These are phyloP conservation scores for Verticillium nonalfalfae DNA, from an alignment of 2,329 filamentous ascomycete species.

Conservation along the genomic window DNA sequence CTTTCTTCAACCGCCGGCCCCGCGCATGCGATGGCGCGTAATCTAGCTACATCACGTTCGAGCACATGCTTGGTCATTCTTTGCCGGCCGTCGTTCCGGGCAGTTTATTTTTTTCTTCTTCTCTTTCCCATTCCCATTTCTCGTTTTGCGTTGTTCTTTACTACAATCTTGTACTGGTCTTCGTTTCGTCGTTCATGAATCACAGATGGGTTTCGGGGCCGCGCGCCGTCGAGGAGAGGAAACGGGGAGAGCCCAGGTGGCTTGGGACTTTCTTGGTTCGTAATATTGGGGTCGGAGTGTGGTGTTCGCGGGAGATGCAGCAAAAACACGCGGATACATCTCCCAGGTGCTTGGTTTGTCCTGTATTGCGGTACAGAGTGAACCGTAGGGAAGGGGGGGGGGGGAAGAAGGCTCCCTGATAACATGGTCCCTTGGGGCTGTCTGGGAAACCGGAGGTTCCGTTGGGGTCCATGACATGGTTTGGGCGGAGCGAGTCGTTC, in stretches of 20 bases:
- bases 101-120: neutral
- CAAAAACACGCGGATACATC: neutral
- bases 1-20: slow-evolving; percentile 1
- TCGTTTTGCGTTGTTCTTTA: slow-evolving; percentile 20
- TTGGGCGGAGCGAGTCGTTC: slow-evolving; percentile 1
- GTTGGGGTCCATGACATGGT: slow-evolving; percentile 3
- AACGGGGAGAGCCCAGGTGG: slow-evolving; percentile 29
- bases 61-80: slow-evolving; percentile 5
- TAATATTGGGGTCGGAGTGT: slow-evolving; percentile 1
- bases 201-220: slow-evolving; percentile 7
- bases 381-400: neutral
- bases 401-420: too few relatives aligned
- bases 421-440: too few relatives aligned
- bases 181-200: slow-evolving; percentile 6
- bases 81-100: neutral
- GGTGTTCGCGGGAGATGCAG: neutral
- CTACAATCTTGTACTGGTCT: slow-evolving; percentile 6
- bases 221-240: slow-evolving; percentile 10
- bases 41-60: slow-evolving; percentile 9
- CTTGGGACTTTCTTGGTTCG: slow-evolving; percentile 21
- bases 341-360: slow-evolving; percentile 1
- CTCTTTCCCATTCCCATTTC: slow-evolving; percentile 12
- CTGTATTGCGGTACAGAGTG: slow-evolving; percentile 3
- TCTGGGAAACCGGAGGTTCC: neutral
- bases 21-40: slow-evolving; percentile 6